A percentile compares a stretch with the other conserved stretches of the same genome.
These are phyloP conservation scores for Stagonosporopsis rhizophila DNA, from an alignment of 2,329 filamentous ascomycete species.

Conservation along the genomic window DNA sequence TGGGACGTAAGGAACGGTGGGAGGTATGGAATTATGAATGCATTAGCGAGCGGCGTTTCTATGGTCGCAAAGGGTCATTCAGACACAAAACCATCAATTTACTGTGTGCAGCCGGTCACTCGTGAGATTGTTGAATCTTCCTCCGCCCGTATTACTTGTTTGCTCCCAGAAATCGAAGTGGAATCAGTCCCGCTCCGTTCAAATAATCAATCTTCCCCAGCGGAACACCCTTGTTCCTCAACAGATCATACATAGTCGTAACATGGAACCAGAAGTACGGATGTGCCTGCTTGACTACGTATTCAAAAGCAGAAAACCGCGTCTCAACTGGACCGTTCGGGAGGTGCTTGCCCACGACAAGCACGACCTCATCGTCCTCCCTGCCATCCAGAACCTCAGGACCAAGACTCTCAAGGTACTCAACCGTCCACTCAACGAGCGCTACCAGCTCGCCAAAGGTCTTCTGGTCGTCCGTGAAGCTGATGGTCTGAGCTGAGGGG, in stretches of 20 bases:
- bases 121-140: not conserved
- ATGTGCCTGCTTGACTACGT: slow-evolving; percentile 54
- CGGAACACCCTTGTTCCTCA: slow-evolving; percentile 66
- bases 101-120: not conserved
- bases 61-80: not conserved
- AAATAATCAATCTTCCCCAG: slow-evolving; percentile 69
- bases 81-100: not conserved
- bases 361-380: slow-evolving; percentile 50
- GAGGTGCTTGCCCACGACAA: slow-evolving; percentile 32
- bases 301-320: slow-evolving; percentile 55
- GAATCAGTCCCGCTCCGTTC: slow-evolving; percentile 30
- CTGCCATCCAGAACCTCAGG: slow-evolving; percentile 53
- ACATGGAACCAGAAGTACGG: slow-evolving; percentile 72
- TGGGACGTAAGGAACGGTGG: too few species aligned
- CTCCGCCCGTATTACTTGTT: not conserved
- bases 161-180: slow-evolving; percentile 8
- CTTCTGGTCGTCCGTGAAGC: slow-evolving; percentile 53
- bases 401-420: slow-evolving; percentile 55
- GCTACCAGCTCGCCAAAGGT: slow-evolving; percentile 59
- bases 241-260: slow-evolving; percentile 64
- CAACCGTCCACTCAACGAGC: slow-evolving; percentile 57
- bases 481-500: slow-evolving; percentile 39
- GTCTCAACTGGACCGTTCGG: slow-evolving; percentile 35
- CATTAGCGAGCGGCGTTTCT: not conserved
- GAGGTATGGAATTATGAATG: slow-evolving; percentile 1